Evolutionary conservation across 164 flowering plant genomes (phyloP), one percentile per base, ranked within the genome.

Genomic region (Vitis rupestris): DNA sequence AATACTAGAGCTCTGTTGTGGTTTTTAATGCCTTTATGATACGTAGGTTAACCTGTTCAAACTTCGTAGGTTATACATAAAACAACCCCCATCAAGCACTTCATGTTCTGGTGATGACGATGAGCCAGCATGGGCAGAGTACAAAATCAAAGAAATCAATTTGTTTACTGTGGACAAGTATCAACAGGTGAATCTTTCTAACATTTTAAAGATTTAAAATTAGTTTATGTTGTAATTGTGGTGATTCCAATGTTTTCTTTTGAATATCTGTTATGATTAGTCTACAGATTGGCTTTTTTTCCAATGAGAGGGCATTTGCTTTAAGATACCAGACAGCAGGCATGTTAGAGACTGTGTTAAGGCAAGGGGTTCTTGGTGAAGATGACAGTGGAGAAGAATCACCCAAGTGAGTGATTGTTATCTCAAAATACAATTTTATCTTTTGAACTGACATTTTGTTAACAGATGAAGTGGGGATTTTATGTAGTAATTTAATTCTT

Each of bases 361-460:
- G 99, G 73, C 88, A 84, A 76, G 99, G 99, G 51, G 93, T 95
- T 31, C 84, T 95, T 15, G 99, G 99, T 53, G 99, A 95, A 79
- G 98, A 95, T 80, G 99, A 95, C 77, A 88, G 74, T 29, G 98
- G 95, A 55, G 99, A 95, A 86, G 98, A 95, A 82, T 90, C 88
- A 61, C 99, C 99, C 10, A 95, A 77, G 99, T 91, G 65, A 80
- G 85, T 76, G 44, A 5, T 71, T 30, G 29, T 61, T 64, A n/a
- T 27, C 8, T 64, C 23, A 47, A 8, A 65, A 15, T 63, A 63
- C 53, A 3, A 47, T 17, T 8, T 30, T 8, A 8, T 37, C 44
- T 12, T 59, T 44, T 59, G 63, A 59, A 59, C 13, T 14, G 47
- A 59, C 13, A 59, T 12, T 57, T 5, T 29, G 58, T 59, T 8